Evolutionary conservation across 129 eudicot species (phyloP).

Genomic region (Logfia minima): DNA sequence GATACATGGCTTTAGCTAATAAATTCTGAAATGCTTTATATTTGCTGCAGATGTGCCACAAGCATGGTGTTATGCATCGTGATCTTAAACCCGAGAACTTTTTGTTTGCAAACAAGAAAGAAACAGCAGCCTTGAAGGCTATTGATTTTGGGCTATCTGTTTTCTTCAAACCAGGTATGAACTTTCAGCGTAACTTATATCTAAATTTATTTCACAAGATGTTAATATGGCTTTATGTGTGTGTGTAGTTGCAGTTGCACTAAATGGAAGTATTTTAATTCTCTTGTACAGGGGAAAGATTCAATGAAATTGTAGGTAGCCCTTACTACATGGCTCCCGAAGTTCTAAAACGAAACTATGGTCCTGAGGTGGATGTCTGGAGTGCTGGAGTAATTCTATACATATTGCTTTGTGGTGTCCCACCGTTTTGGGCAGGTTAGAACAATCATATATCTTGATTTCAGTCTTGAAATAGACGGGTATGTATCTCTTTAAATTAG

Average conservation of each 20-base stretch:
- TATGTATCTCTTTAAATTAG: no score
- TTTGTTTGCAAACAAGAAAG: conserved; percentile 32
- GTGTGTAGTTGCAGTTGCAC: not conserved
- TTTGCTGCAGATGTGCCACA: conserved; percentile 28
- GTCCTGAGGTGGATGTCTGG: conserved; percentile 34
- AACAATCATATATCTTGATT: not conserved
- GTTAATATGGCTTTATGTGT: not conserved
- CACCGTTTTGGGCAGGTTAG: conserved; percentile 36
- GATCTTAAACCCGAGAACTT: conserved; percentile 36
- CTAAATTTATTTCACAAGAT: not conserved
- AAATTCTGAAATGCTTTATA: not conserved
- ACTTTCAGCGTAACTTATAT: not conserved
- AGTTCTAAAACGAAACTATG: conserved; percentile 30
- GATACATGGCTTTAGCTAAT: not conserved
- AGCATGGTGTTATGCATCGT: conserved; percentile 37
- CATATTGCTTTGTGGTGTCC: conserved; percentile 35
- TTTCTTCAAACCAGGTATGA: conserved; percentile 33
- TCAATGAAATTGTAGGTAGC: conserved; percentile 33
- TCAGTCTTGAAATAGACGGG: not conserved
- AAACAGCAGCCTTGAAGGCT: conserved; percentile 32
- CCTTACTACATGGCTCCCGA: conserved; percentile 38
- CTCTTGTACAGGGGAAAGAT: conserved; percentile 22
- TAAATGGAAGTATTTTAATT: not conserved
- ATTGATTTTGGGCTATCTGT: conserved; percentile 34
- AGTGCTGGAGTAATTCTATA: conserved; percentile 33